Conservation (phyloP, 2,329 filamentous ascomycete genomes). For the Trichothecium sympodiale region DNA sequence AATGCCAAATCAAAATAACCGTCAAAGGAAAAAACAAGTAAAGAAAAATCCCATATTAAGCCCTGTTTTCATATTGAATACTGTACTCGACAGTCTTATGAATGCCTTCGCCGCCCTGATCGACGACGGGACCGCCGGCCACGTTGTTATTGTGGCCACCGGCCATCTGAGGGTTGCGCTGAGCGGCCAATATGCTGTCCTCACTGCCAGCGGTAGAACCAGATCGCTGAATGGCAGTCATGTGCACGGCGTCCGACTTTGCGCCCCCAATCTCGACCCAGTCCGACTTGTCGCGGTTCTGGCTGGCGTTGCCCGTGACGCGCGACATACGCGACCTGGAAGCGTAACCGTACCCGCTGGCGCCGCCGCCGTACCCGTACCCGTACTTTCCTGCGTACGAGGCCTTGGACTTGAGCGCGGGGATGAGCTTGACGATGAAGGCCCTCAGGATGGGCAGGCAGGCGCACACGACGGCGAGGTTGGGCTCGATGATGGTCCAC, state of each 20-base stretch:
- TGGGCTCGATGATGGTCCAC: slow-evolving; percentile 28
- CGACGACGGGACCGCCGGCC: neutral
- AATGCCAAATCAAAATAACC: no score
- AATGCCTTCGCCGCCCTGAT: slow-evolving; percentile 1
- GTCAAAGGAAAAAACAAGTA: no score
- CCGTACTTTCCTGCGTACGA: slow-evolving; percentile 7
- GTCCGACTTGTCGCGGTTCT: slow-evolving; percentile 8
- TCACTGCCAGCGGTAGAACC: slow-evolving; percentile 13
- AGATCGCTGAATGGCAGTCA: slow-evolving; percentile 9
- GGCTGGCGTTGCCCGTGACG: slow-evolving; percentile 4
- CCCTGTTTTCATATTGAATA: slow-evolving; percentile 2
- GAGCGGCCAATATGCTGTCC: slow-evolving; percentile 11
- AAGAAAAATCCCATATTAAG: no score
- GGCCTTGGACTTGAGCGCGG: slow-evolving; percentile 11
- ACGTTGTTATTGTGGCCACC: neutral
- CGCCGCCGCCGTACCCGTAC: slow-evolving; percentile 8
- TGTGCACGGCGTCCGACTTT: slow-evolving; percentile 8
- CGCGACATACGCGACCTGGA: slow-evolving; percentile 8
- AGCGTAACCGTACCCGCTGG: slow-evolving; percentile 8
- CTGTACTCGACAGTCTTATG: slow-evolving; percentile 8
- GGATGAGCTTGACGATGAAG: slow-evolving; percentile 14
- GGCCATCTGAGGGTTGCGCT: neutral
- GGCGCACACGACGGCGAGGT: slow-evolving; percentile 25
- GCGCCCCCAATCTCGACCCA: slow-evolving; percentile 13
- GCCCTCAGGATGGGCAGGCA: slow-evolving; percentile 27